These are phyloP conservation scores for Plasmodium billcollinsi DNA, from an alignment of 169 alveolate genomes.

Conservation along the genomic window DNA sequence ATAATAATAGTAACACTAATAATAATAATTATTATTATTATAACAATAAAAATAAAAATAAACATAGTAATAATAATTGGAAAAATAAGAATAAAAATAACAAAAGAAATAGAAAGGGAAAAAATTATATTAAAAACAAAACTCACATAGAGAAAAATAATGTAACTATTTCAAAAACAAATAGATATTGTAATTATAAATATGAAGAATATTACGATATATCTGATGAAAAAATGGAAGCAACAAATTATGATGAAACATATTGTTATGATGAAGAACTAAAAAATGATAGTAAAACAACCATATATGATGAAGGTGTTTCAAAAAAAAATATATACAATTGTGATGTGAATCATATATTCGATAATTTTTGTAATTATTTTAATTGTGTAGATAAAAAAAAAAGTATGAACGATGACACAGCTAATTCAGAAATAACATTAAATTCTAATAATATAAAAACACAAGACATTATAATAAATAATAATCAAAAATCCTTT, in stretches of 20 bases:
- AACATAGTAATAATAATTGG: too few species aligned
- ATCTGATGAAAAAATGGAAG: constrained; percentile 5
- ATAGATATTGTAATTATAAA: not conserved
- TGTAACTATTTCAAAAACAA: not conserved
- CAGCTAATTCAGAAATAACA: constrained; percentile 23
- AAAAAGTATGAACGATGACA: constrained; percentile 8
- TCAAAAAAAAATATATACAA: not conserved
- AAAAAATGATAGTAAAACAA: constrained; percentile 23
- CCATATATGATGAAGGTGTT: not conserved
- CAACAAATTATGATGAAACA: not conserved
- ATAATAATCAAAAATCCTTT: too few species aligned
- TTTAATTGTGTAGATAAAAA: constrained; percentile 13
- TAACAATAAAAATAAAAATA: too few species aligned
- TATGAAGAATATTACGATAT: constrained; percentile 2
- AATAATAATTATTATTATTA: too few species aligned
- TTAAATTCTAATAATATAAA: constrained; percentile 2
- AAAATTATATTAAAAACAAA: not conserved
- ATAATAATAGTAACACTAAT: too few species aligned
- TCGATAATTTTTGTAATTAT: constrained; percentile 11
- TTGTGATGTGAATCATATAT: constrained; percentile 38
- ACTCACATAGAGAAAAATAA: too few species aligned
- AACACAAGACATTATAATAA: not conserved
- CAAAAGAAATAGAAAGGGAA: not conserved
- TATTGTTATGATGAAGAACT: not conserved
- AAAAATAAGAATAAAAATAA: not conserved